phyloP scores from a whole-genome alignment of 208 protist genomes.

The Sergeia podlipaevii region DNA sequence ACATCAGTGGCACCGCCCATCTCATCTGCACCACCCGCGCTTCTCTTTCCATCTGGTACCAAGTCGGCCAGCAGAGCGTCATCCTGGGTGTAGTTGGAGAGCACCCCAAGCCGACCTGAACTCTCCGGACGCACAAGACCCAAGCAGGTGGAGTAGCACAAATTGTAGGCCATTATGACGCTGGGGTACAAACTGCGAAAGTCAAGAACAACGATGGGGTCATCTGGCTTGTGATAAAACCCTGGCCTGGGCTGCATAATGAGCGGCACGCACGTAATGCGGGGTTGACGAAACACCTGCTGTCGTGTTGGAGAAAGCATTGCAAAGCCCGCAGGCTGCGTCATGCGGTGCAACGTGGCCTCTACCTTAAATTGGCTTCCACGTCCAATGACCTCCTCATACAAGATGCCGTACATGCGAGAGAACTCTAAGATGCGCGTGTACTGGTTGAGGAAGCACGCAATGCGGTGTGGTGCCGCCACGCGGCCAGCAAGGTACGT shows the following conservation, averaged over 20 bases:
- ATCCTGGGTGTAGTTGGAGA: conserved; percentile 39
- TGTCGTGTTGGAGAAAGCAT: conserved; percentile 54
- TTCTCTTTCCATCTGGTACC: conserved; percentile 67
- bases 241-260: conserved; percentile 70
- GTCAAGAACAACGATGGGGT: conserved; percentile 98
- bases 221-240: conserved; percentile 56
- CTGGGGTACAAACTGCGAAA: conserved; percentile 99
- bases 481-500: conserved; percentile 44
- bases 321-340: conserved; percentile 57
- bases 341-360: conserved; percentile 70
- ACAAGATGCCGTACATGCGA: conserved; percentile 78
- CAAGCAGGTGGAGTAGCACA: conserved; percentile 97
- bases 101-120: conserved; percentile 60
- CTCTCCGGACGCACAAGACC: conserved; percentile 45
- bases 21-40: background rate
- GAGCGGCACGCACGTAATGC: conserved; percentile 76
- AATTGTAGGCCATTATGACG: conserved; percentile 99
- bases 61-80: conserved; percentile 57
- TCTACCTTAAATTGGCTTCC: conserved; percentile 88
- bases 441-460: conserved; percentile 56
- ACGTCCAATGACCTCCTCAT: conserved; percentile 65
- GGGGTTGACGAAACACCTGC: conserved; percentile 62
- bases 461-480: conserved; percentile 47
- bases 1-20: background rate
- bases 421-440: conserved; percentile 55